These are phyloP conservation scores for Xylaria sp. DNA, from an alignment of 495 filamentous ascomycete species.

Conservation along the genomic window DNA sequence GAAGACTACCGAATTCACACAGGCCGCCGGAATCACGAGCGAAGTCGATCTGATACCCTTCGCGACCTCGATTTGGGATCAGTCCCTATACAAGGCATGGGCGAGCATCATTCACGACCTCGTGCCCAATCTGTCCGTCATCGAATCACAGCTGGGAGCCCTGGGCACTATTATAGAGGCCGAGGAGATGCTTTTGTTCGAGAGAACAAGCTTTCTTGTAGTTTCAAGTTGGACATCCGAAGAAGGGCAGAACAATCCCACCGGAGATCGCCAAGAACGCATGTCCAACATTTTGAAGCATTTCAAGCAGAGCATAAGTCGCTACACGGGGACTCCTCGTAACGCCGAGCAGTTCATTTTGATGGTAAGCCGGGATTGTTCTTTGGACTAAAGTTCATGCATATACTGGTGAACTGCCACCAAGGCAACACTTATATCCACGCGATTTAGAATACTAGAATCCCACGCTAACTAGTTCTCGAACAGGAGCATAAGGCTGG, in stretches of 20 bases:
- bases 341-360: slow-evolving; percentile 63
- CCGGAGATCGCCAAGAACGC: slow-evolving; percentile 90
- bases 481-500: slow-evolving; percentile 60
- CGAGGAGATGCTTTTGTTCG: slow-evolving; percentile 93
- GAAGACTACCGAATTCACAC: slow-evolving; percentile 73
- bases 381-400: not conserved
- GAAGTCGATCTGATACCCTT: slow-evolving; percentile 72
- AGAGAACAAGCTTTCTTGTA: slow-evolving; percentile 93
- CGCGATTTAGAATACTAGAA: not conserved
- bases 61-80: slow-evolving; percentile 97
- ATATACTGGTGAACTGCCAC: too few relatives aligned
- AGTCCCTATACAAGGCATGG: slow-evolving; percentile 98
- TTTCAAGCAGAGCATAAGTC: slow-evolving; percentile 78
- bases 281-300: slow-evolving; percentile 96
- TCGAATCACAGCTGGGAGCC: slow-evolving; percentile 80
- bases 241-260: slow-evolving; percentile 79
- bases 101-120: slow-evolving; percentile 95
- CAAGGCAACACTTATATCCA: too few relatives aligned
- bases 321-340: slow-evolving; percentile 58
- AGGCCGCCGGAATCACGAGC: slow-evolving; percentile 43
- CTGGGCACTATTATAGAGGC: slow-evolving; percentile 86
- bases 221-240: slow-evolving; percentile 83
- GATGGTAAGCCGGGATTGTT: slow-evolving; percentile 38
- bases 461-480: slow-evolving; percentile 25
- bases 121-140: slow-evolving; percentile 89